Evolutionary conservation across 768 basidiomycete genomes (phyloP), one percentile per base, ranked within the genome.

Genomic region (Tylopilus subfusipes): DNA sequence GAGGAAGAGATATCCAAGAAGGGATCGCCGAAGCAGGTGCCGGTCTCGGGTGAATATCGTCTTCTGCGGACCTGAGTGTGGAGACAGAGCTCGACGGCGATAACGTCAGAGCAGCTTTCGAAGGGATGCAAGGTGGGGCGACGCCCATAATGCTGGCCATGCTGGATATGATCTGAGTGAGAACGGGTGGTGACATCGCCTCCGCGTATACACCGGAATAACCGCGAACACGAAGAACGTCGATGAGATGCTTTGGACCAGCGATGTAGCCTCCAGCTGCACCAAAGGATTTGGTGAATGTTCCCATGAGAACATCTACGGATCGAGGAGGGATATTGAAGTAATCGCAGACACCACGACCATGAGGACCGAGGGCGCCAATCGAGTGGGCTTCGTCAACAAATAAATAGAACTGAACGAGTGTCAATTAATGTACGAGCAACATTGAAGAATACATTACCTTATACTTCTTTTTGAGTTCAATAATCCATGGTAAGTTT

Each of bases 71-170:
- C 59, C 63, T 62, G 53, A 63, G 63, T 10, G 64, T 60, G 27
- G 63, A 58, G 12, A 69, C 52, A 21, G 68, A 59, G 57, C 62
- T 68, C 50, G 70, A 71, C 45, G 70, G 67, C 46, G 71, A 64
- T 16, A 69, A 59, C 59, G 71, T 40, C 58, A 62, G 24, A 16
- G 54, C 19, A 24, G 48, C 16, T 44, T 67, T 64, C 9, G 75
- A 57, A 2, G 72, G n/a, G 27, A 64, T 19, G 31, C 76, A 63
- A 11, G 77, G 68, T 6, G 75, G 56, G 12, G 79, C 67, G 55
- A 93, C 72, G 27, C 96, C 96, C 94, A 98, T 98, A 74, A 99
- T 98, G 60, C 91, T 93, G 0, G 87, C 90, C 91, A 96, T 97
- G 57, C 89, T 89, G 3, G 96, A 83, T 47, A 95, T 74, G 62